Evolutionary conservation across 805 yeast genomes (phyloP).

Genomic region (Pichia thaimueangensis): DNA sequence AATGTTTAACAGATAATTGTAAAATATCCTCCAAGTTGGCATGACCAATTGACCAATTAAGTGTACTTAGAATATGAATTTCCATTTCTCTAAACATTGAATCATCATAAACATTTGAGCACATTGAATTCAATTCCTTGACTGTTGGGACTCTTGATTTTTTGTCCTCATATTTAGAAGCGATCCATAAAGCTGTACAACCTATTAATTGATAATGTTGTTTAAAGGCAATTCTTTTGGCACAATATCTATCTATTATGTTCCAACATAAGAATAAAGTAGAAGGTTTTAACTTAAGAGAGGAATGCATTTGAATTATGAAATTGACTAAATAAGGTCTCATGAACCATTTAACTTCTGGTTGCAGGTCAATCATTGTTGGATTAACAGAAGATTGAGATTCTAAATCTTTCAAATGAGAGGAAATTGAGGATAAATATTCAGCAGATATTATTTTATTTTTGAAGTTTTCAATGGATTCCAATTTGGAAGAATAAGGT

Average conservation of each 20-base stretch:
- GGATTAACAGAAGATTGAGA: conserved; percentile 36
- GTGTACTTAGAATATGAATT: conserved; percentile 34
- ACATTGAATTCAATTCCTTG: conserved; percentile 47
- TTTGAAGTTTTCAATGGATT: conserved; percentile 40
- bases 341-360: conserved; percentile 70
- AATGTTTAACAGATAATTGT: conserved; percentile 33
- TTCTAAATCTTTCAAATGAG: conserved; percentile 37
- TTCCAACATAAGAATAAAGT: conserved; percentile 64
- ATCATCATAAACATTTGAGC: conserved; percentile 50
- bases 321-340: conserved; percentile 76
- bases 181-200: conserved; percentile 88
- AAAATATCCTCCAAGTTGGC: conserved; percentile 48
- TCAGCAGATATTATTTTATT: conserved; percentile 39
- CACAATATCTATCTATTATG: conserved; percentile 85
- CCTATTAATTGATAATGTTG: conserved; percentile 89
- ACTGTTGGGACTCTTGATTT: conserved; percentile 53
- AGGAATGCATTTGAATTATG: conserved; percentile 59
- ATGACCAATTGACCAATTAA: conserved; percentile 38
- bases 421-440: conserved; percentile 35
- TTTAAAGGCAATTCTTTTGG: conserved; percentile 74
- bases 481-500: conserved; percentile 39
- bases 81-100: conserved; percentile 43
- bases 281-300: conserved; percentile 55
- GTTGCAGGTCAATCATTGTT: conserved; percentile 72
- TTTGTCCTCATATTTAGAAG: conserved; percentile 71